Evolutionary conservation across 306 rosid species (phyloP), one percentile per base, ranked within the genome.

Genomic region (Vicia villosa): DNA sequence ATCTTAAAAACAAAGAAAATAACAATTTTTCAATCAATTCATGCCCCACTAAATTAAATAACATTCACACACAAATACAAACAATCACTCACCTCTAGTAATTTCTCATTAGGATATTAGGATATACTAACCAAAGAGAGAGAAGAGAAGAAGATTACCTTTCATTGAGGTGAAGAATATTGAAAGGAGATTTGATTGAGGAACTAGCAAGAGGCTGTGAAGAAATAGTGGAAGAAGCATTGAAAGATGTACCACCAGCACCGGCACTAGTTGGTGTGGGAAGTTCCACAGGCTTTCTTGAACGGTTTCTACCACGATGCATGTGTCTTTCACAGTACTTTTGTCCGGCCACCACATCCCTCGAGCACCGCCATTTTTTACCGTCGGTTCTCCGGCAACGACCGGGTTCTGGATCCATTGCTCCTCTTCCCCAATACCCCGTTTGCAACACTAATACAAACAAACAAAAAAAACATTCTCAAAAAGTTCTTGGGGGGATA

Each of bases 201-300:
- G 77, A 56, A 10, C 78, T 32, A n/a, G 77, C 63, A 28, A 77
- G 34, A 14, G 88, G 74, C 28, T 75, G 77, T 51, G 86, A 77
- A 63, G 75, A 73, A 40, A 49, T 63, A 68, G 77, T 40, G 21
- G 80, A 28, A 10, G 73, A n/a, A 60, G 68, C 74, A 75, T 49
- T 52, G 22, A 76, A 63, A 81, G 57, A 13, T 20, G 75, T 76
- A 13, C 22, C 19, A 14, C 65, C 84, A 22, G 76, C 78, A 49
- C 55, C 12, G 34, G 59, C 19, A 56, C 62, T 28, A 76, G 78
- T 28, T 68, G 96, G 78, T 74, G 89, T 83, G 88, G 91, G 76
- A 47, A 68, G 87, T 95, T 95, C 99, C 99, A 95, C 99, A 89
- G 88, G 99, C 96, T 95, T 95, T 91, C 99, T 95, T 95, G 99